Evolutionary conservation across 2,329 filamentous ascomycete species (phyloP), one percentile per base, ranked within the genome.

Genomic region (Cryphonectria nitschkei): DNA sequence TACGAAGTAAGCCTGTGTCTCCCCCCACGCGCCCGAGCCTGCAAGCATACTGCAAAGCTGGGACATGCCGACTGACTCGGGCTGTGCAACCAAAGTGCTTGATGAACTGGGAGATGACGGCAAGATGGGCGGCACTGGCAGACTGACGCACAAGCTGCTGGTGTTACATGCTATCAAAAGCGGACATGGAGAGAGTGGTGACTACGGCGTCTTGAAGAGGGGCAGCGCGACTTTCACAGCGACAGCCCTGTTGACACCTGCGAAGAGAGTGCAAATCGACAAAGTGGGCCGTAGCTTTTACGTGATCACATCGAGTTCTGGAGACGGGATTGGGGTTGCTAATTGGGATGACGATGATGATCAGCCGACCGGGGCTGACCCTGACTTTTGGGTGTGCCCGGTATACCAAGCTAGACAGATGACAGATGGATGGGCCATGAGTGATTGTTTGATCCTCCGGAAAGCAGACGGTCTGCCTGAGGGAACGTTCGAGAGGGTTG

Each of bases 301-400:
- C 32, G n/a, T 16, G 13, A 39, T 64, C 39, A 43, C 32, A 14
- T 64, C n/a, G 7, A 64, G 13, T 16, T n/a, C 41, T 32, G 39
- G n/a, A 22, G 61, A 64, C 61, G 61, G n/a, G 6, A 26, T 64
- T 46, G 61, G 61, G 29, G 4, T 43, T 26, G 61, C 64, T 32
- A 56, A n/a, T 22, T 66, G 64, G 46, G 32, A 66, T 26, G 34
- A 39, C n/a, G 32, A 39, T 66, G 64, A 66, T 6, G 64, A 54
- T 9, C 32, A 54, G 26, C 50, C 50, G 50, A 66, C 50, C 1
- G 29, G 39, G 54, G 22, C 19, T 37, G 46, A 66, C 29, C 46
- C 46, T 22, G 22, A 58, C 19, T 37, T 66, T 16, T 66, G 64
- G 64, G 3, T 66, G 46, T 56, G 64, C n/a, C 64, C 64, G 3